Evolutionary conservation across 257 asterid genomes (phyloP).

Genomic region (Fraxinus pennsylvanica): DNA sequence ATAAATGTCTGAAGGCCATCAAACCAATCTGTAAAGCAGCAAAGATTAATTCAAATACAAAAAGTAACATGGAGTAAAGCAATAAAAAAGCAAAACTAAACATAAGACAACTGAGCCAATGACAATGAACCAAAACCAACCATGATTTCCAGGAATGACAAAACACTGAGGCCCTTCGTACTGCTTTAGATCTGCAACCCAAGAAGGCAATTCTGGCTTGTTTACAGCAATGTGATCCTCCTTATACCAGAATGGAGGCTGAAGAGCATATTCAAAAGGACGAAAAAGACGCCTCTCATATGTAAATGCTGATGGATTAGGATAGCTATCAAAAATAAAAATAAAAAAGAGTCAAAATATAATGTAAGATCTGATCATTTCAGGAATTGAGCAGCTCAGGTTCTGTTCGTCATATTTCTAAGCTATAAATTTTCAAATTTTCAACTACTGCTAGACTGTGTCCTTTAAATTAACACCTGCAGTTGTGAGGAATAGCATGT

Average conservation of each 20-base stretch:
- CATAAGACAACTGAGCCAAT: slow-evolving; percentile 8
- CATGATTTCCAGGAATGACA: slow-evolving; percentile 97
- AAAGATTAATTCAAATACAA: neutral
- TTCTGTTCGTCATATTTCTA: neutral
- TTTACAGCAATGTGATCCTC: slow-evolving; percentile 86
- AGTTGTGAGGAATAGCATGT: neutral
- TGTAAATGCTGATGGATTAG: slow-evolving; percentile 89
- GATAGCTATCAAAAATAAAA: slow-evolving; percentile 56
- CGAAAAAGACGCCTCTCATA: slow-evolving; percentile 91
- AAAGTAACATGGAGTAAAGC: slow-evolving; percentile 1
- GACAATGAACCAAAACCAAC: slow-evolving; percentile 41
- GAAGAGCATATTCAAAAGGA: slow-evolving; percentile 97
- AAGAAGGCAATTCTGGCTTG: slow-evolving; percentile 88
- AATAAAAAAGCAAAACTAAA: neutral
- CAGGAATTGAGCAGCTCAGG: slow-evolving; percentile 11
- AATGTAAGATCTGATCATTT: slow-evolving; percentile 11
- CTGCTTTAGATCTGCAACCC: slow-evolving; percentile 58
- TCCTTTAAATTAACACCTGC: neutral
- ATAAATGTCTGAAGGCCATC: slow-evolving; percentile 98
- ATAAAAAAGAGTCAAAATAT: neutral
- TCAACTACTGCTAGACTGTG: neutral
- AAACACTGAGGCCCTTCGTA: slow-evolving; percentile 96
- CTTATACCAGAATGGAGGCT: slow-evolving; percentile 86
- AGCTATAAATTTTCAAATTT: neutral
- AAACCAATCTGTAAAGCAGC: slow-evolving; percentile 79